phyloP scores from a whole-genome alignment of 2,329 filamentous ascomycete species.

The Torrubiella hemipterigena region DNA sequence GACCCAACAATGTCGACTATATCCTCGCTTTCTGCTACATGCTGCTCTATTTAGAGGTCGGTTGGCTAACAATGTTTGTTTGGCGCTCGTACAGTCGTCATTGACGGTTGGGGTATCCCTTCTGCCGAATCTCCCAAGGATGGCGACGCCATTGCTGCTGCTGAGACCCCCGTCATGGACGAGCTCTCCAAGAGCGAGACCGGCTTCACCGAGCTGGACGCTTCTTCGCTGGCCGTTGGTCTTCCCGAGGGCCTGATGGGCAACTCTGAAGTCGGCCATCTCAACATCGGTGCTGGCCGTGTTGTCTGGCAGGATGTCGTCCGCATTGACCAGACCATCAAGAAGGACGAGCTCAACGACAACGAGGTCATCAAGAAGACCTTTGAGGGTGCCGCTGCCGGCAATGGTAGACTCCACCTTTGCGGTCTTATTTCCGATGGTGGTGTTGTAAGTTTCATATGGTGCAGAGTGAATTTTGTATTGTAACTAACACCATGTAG shows the following conservation, averaged over 20 bases:
- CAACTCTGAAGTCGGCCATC: slow-evolving; percentile 94
- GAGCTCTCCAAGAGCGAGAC: slow-evolving; percentile 70
- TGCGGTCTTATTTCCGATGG: slow-evolving; percentile 89
- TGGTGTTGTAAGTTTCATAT: slow-evolving; percentile 54
- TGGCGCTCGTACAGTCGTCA: slow-evolving; percentile 64
- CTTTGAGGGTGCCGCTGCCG: slow-evolving; percentile 69
- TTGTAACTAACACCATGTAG: too few species aligned
- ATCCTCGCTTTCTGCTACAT: slow-evolving; percentile 37
- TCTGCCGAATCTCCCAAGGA: slow-evolving; percentile 68
- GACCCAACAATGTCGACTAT: slow-evolving; percentile 40
- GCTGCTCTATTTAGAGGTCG: slow-evolving; percentile 43
- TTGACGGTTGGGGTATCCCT: slow-evolving; percentile 95
- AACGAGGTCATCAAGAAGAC: slow-evolving; percentile 66
- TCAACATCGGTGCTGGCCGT: slow-evolving; percentile 95
- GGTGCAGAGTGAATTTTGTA: too few species aligned
- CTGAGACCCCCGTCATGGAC: slow-evolving; percentile 92
- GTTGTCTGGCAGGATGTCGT: slow-evolving; percentile 99
- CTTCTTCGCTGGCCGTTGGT: slow-evolving; percentile 89
- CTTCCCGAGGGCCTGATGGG: slow-evolving; percentile 97
- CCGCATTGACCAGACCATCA: slow-evolving; percentile 86
- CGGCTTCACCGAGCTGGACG: slow-evolving; percentile 86
- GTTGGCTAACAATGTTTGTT: slow-evolving; percentile 47
- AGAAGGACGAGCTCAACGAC: slow-evolving; percentile 67
- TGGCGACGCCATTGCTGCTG: slow-evolving; percentile 91
- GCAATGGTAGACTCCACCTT: slow-evolving; percentile 85